These are phyloP conservation scores for Geotrichum reessii DNA, from an alignment of 1,139 yeast species.

Conservation along the genomic window DNA sequence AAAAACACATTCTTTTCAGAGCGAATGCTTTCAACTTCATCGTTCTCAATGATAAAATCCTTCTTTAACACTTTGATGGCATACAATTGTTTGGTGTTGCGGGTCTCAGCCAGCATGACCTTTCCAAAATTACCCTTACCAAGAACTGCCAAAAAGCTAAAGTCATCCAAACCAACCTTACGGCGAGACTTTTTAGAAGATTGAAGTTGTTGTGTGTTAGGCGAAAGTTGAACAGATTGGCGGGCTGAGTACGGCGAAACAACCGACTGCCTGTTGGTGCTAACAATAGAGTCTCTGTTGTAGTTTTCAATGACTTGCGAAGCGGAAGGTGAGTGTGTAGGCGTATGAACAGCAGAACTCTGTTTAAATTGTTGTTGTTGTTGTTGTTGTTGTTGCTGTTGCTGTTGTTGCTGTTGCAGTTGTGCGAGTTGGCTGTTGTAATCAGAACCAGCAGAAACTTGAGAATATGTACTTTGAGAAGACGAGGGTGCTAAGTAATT, in stretches of 20 bases:
- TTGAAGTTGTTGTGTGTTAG: slow-evolving; percentile 15
- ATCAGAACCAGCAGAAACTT: not conserved
- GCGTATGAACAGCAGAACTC: not conserved
- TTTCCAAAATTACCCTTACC: slow-evolving; percentile 98
- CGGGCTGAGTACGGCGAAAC: not conserved
- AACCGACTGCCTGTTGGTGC: not conserved
- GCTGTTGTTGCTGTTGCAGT: slow-evolving; percentile 2
- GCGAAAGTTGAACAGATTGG: slow-evolving; percentile 5
- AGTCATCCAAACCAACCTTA: slow-evolving; percentile 90
- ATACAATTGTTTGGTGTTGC: slow-evolving; percentile 69
- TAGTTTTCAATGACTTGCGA: slow-evolving; percentile 4
- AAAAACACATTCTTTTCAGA: slow-evolving; percentile 90
- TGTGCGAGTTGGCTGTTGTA: not conserved
- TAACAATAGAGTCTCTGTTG: not conserved
- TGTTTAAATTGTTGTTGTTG: not conserved
- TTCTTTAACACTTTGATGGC: slow-evolving; percentile 95
- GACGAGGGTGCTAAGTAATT: not conserved
- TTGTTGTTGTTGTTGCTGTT: slow-evolving; percentile 3
- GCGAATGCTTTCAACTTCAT: slow-evolving; percentile 90
- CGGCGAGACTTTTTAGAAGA: slow-evolving; percentile 34
- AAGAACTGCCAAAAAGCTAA: slow-evolving; percentile 84
- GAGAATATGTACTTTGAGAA: slow-evolving; percentile 12
- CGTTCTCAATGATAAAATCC: slow-evolving; percentile 89
- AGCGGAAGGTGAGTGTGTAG: slow-evolving; percentile 9
- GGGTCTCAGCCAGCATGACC: slow-evolving; percentile 92